phyloP scores from a whole-genome alignment of 176 grass and related monocot genomes.

The Pontederia paniculata region DNA sequence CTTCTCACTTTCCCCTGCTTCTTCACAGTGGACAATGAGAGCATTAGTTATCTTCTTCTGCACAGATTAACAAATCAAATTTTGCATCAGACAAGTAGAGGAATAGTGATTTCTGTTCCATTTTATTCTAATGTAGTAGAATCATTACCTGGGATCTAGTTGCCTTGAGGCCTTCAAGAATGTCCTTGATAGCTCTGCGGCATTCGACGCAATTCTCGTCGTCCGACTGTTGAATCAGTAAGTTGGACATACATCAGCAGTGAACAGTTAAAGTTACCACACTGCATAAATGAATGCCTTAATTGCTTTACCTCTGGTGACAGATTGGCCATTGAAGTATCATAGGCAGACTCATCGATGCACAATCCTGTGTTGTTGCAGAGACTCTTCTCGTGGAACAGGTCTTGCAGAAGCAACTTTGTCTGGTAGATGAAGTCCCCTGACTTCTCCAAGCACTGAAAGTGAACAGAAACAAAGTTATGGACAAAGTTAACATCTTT shows the following conservation, averaged over 20 bases:
- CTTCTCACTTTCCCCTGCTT: neutral
- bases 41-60: neutral
- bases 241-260: neutral
- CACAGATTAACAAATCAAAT: neutral
- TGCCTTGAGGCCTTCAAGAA: neutral
- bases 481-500: neutral
- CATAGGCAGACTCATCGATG: neutral
- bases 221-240: neutral
- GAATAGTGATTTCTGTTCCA: neutral
- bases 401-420: neutral
- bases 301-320: neutral
- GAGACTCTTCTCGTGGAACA: neutral
- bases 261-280: neutral
- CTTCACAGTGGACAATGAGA: neutral
- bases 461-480: neutral
- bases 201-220: neutral
- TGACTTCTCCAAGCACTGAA: neutral
- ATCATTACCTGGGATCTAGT: neutral
- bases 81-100: neutral
- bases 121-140: neutral
- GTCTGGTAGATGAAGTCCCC: neutral
- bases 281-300: neutral
- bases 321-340: neutral
- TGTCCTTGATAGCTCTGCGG: neutral
- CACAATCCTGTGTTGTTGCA: conserved; percentile 2